Evolutionary conservation across 1,284 basidiomycete genomes (phyloP), one percentile per base, ranked within the genome.

Genomic region (Ustilago esculenta): DNA sequence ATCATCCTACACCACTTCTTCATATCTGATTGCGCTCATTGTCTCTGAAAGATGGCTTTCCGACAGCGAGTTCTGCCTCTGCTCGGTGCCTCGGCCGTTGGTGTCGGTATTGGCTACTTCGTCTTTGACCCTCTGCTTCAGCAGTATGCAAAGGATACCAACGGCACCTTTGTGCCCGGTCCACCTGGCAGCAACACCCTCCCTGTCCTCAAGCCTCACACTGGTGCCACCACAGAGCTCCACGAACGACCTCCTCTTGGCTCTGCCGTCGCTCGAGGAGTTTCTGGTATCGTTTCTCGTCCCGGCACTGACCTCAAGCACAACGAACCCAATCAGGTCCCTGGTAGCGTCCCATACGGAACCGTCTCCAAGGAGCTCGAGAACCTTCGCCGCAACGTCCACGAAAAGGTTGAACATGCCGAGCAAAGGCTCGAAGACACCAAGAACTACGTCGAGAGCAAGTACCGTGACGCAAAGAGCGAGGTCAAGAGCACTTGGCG

Each of bases 61-160:
- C 63, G 63, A 51, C 58, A 61, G 43, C 53, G 68, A 37, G 44
- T 72, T 8, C 27, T 72, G 27, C 68, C 68, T 1, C 43, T 72
- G 5, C 57, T 72, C 30, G 68, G 63, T 39, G 63, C 54, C 18
- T 61, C 68, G 15, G 58, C 51, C 48, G 52, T 67, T 2, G 68
- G 68, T 52, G 68, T 67, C 29, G 68, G 68, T 44, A 67, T 72
- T 15, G 68, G 68, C 29, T 61, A 63, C 63, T 72, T 63, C 41
- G 68, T 72, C 54, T 72, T 67, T 36, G 68, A 72, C n/a, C 68
- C 68, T 18, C 21, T 72, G 32, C 68, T 72, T 18, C 53, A 56
- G 33, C 68, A 72, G 52, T 72, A 72, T 32, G 36, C 47, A 21
- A 56, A 63, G 41, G 68, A 72, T 48, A 72, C 68, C 51, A 55